Base-by-base conservation (phyloP, 2,329 filamentous ascomycete species). In the Piedraia hortae region DNA sequence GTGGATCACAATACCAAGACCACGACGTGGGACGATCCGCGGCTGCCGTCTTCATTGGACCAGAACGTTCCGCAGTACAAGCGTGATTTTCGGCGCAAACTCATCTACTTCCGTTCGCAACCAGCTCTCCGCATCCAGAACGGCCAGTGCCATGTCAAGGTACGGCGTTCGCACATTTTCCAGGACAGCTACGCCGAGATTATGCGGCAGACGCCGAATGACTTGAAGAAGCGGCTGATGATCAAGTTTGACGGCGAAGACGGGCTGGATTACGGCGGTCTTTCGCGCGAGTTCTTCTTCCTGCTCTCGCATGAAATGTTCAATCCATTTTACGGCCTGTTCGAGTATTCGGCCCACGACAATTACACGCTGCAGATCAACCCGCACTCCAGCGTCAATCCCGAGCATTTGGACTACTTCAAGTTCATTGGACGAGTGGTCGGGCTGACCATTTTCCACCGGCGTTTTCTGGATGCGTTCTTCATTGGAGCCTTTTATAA, bases 321-420 rank as follows among this genome's bases (percentile, higher is more conserved):
- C 55, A 97, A 97, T 47, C 85, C 85, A 14, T 97, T 97, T 53
- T 97, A 97, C 54, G 97, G 85, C 46, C 59, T 97, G 24, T 97
- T 97, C 55, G 85, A 97, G 51, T 97, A 97, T 49, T 93, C 85
- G 12, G 85, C 85, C 17, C 85, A 97, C 55, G 85, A 97, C 63
- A 97, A 97, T 53, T 97, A 97, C 53, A 97, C 85, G 14, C 70
- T 97, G 24, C 85, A 97, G 51, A 97, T 97, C 55, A 97, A 97
- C 53, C 85, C 85, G 20, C 85, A 97, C 48, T 97, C 85, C 10
- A 85, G 85, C 32, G 93, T 97, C 50, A 97, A 97, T 48, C 85
- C 85, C 1, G 85, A 97, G 50, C 85, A 97, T 62, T 56, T 97
- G 39, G 93, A 91, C 46, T 97, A 93, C 53, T 97, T 97, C 65